These are phyloP conservation scores for Schizonepeta tenuifolia DNA, from an alignment of 257 asterid species.

Conservation along the genomic window DNA sequence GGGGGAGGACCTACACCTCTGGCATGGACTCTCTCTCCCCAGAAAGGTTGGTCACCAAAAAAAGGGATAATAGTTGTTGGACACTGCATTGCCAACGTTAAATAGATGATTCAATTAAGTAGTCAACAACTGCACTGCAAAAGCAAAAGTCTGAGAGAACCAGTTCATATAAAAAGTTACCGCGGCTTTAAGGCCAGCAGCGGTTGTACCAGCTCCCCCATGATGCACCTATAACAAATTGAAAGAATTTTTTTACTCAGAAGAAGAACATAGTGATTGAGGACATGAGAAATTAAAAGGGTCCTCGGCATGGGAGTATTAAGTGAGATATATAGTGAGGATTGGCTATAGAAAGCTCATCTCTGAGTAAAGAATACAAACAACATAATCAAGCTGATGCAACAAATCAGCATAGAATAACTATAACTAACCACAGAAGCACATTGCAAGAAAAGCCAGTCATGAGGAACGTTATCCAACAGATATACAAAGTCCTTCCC, in stretches of 20 bases:
- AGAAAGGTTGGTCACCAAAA: constrained; percentile 94
- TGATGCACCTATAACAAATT: constrained; percentile 81
- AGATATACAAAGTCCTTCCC: constrained; percentile 78
- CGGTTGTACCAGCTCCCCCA: constrained; percentile 99
- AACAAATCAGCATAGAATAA: constrained; percentile 30
- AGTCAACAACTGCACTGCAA: neutral
- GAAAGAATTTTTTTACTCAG: constrained; percentile 54
- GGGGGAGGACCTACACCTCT: constrained; percentile 90
- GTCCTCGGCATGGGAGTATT: neutral
- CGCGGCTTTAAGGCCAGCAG: constrained; percentile 98
- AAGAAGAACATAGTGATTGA: neutral
- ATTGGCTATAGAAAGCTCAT: neutral
- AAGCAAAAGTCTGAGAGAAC: constrained; percentile 3
- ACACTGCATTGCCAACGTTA: constrained; percentile 54
- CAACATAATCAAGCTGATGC: neutral
- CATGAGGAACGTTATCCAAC: constrained; percentile 93
- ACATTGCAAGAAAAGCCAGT: constrained; percentile 96
- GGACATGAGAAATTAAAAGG: neutral
- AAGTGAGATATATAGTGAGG: constrained; percentile 2
- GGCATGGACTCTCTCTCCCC: constrained; percentile 94
- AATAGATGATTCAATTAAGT: neutral
- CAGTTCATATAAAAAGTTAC: constrained; percentile 41
- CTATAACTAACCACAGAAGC: constrained; percentile 88
- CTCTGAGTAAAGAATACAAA: neutral
- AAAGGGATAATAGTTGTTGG: constrained; percentile 90